Evolutionary conservation across 495 filamentous ascomycete genomes (phyloP).

Genomic region (Penicillium maclennaniae): DNA sequence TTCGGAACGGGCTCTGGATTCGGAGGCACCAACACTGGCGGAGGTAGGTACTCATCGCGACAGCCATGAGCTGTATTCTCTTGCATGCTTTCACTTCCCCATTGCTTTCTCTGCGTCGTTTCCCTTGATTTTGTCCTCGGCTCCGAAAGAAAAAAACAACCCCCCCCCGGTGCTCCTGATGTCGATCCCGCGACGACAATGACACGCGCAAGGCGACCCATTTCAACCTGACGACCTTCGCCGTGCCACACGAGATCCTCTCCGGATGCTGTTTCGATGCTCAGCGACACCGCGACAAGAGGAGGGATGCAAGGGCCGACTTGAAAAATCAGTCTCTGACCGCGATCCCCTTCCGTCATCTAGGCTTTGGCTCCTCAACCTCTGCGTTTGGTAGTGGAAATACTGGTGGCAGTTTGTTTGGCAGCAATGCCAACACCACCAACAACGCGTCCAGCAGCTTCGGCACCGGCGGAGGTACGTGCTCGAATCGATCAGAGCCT

Average conservation of each 20-base stretch:
- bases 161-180: slow-evolving; percentile 33
- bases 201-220: slow-evolving; percentile 21
- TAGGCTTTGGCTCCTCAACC: slow-evolving; percentile 57
- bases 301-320: slow-evolving; percentile 34
- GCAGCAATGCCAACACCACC: slow-evolving; percentile 20
- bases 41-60: slow-evolving; percentile 40
- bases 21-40: slow-evolving; percentile 37
- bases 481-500: slow-evolving; percentile 29
- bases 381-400: slow-evolving; percentile 35
- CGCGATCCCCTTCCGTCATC: slow-evolving; percentile 37
- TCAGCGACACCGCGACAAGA: slow-evolving; percentile 38
- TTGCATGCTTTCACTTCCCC: slow-evolving; percentile 15
- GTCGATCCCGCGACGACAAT: slow-evolving; percentile 34
- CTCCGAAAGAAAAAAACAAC: slow-evolving; percentile 7
- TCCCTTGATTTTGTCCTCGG: slow-evolving; percentile 2
- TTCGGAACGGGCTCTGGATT: slow-evolving; percentile 43
- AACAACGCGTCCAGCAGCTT: slow-evolving; percentile 48
- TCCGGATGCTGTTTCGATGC: slow-evolving; percentile 26
- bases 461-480: slow-evolving; percentile 58
- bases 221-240: slow-evolving; percentile 8
- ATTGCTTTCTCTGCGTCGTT: slow-evolving; percentile 17
- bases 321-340: slow-evolving; percentile 41
- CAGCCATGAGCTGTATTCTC: slow-evolving; percentile 6
- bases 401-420: slow-evolving; percentile 42
- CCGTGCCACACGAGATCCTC: slow-evolving; percentile 17